Evolutionary conservation across 2,329 filamentous ascomycete species (phyloP).

Genomic region (Exophiala xenobiotica): DNA sequence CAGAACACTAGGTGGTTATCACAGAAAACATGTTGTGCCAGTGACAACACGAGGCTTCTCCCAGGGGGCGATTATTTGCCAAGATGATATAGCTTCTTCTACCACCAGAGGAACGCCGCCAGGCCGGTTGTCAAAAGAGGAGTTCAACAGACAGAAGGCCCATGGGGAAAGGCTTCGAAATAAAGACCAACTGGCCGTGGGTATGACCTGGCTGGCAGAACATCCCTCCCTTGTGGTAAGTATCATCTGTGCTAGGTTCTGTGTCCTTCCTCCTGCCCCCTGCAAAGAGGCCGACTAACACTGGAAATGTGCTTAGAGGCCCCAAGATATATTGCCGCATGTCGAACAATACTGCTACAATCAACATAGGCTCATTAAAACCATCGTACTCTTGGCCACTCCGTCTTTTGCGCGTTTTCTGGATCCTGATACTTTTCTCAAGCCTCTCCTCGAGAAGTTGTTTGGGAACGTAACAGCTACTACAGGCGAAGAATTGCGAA

Average conservation of each 20-base stretch:
- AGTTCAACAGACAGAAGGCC: too few species aligned
- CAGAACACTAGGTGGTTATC: too few species aligned
- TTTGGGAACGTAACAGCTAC: not conserved
- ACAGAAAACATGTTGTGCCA: too few species aligned
- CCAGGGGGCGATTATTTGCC: too few species aligned
- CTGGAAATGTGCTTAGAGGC: slow-evolving; percentile 1
- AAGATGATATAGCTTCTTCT: too few species aligned
- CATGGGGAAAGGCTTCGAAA: too few species aligned
- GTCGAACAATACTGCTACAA: not conserved
- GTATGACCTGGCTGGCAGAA: not conserved
- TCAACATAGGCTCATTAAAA: not conserved
- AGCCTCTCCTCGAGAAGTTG: slow-evolving; percentile 5
- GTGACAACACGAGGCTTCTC: too few species aligned
- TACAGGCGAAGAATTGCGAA: too few species aligned
- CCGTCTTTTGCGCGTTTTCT: slow-evolving; percentile 17
- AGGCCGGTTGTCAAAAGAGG: too few species aligned
- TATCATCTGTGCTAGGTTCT: too few species aligned
- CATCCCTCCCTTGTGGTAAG: not conserved
- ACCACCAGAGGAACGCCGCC: too few species aligned
- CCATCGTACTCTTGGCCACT: slow-evolving; percentile 17
- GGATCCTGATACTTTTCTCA: slow-evolving; percentile 8
- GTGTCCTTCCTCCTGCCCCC: too few species aligned
- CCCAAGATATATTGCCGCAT: not conserved
- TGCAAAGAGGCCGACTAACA: not conserved
- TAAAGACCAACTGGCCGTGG: not conserved